Evolutionary conservation across 2,329 filamentous ascomycete genomes (phyloP).

Genomic region (Epichloe hybrida): DNA sequence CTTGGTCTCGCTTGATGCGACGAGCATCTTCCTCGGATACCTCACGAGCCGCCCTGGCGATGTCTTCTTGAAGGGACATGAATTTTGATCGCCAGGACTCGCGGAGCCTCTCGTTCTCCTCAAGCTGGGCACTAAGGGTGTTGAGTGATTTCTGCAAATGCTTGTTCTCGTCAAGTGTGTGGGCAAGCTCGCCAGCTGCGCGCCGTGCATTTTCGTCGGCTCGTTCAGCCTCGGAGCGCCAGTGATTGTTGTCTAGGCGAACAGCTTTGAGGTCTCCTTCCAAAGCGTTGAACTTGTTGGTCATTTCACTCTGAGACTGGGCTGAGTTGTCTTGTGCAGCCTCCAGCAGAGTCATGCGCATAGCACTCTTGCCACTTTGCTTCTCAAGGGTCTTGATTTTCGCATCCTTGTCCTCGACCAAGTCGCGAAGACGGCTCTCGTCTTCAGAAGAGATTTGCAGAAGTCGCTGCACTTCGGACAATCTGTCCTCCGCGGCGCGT

Average conservation of each 20-base stretch:
- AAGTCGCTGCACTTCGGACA: slow-evolving; percentile 58
- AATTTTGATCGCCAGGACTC: slow-evolving; percentile 78
- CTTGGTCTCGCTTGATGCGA: slow-evolving; percentile 66
- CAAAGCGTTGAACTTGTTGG: slow-evolving; percentile 37
- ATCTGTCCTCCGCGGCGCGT: slow-evolving; percentile 55
- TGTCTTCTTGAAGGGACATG: slow-evolving; percentile 73
- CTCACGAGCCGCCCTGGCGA: slow-evolving; percentile 64
- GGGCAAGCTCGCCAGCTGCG: slow-evolving; percentile 33
- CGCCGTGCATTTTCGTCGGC: slow-evolving; percentile 37
- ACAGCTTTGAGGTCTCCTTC: slow-evolving; percentile 43
- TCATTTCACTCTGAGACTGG: slow-evolving; percentile 41
- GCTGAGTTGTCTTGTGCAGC: slow-evolving; percentile 46
- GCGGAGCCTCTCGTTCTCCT: slow-evolving; percentile 74
- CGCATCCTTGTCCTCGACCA: slow-evolving; percentile 55
- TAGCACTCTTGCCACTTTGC: slow-evolving; percentile 36
- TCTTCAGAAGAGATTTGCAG: slow-evolving; percentile 60
- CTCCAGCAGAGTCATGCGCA: slow-evolving; percentile 54
- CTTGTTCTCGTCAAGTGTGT: slow-evolving; percentile 48
- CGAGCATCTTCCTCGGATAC: slow-evolving; percentile 71
- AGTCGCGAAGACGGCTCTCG: slow-evolving; percentile 51
- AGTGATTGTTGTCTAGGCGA: slow-evolving; percentile 44
- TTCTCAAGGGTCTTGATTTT: slow-evolving; percentile 49
- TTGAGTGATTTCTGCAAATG: slow-evolving; percentile 61
- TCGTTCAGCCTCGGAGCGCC: slow-evolving; percentile 48
- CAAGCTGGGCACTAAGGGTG: slow-evolving; percentile 61